These are phyloP conservation scores for Passiflora organensis DNA, from an alignment of 345 rosid genomes.

Conservation along the genomic window DNA sequence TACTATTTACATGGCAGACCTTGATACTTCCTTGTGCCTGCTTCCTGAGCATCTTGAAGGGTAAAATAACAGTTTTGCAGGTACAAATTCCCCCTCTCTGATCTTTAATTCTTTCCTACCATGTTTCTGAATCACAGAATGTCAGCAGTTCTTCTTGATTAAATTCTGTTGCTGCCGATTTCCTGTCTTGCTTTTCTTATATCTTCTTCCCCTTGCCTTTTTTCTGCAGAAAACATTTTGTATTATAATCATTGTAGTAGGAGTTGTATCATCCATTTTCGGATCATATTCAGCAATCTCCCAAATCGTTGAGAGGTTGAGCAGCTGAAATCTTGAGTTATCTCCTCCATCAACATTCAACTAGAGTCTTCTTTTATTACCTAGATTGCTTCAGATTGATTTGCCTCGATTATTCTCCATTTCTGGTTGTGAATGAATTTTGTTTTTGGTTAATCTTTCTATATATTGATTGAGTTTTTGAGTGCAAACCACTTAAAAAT, in stretches of 20 bases:
- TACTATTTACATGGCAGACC: constrained; percentile 40
- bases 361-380: not conserved
- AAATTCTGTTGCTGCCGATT: not conserved
- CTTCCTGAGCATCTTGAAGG: constrained; percentile 70
- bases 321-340: constrained; percentile 22
- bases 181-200: not conserved
- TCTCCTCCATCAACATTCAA: not conserved
- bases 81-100: constrained; percentile 21
- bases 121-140: too few species aligned
- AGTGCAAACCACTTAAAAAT: too few species aligned
- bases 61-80: constrained; percentile 51
- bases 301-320: constrained; percentile 51
- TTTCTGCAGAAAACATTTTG: constrained; percentile 47
- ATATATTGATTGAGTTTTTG: too few species aligned
- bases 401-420: too few species aligned
- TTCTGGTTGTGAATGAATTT: too few species aligned
- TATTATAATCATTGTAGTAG: constrained; percentile 54
- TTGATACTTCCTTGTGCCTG: constrained; percentile 89
- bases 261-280: constrained; percentile 50
- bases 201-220: not conserved
- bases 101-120: too few species aligned
- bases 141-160: not conserved
- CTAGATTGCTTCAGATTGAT: too few species aligned
- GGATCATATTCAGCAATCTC: constrained; percentile 72
- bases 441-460: too few species aligned